These are phyloP conservation scores for Beta macrorhiza DNA, from an alignment of 179 eudicot genomes.

Conservation along the genomic window DNA sequence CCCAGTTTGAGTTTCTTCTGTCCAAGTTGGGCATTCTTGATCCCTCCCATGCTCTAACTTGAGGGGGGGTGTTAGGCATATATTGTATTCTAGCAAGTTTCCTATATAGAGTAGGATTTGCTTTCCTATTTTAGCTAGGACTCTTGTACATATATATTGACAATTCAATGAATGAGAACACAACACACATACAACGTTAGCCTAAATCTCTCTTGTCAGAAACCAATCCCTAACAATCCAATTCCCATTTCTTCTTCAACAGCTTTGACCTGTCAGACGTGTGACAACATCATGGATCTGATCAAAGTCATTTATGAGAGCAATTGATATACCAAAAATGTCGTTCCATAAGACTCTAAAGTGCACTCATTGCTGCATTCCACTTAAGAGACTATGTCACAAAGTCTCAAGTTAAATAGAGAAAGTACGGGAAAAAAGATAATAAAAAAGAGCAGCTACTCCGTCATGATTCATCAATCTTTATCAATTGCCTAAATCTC, in stretches of 20 bases:
- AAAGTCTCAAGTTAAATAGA: background rate
- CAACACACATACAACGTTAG: no score
- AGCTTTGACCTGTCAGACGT: slow-evolving; percentile 79
- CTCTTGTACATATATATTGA: no score
- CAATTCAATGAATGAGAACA: no score
- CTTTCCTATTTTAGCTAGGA: no score
- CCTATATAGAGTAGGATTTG: no score
- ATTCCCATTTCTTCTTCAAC: slow-evolving; percentile 99
- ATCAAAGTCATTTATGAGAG: background rate
- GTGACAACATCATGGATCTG: slow-evolving; percentile 11
- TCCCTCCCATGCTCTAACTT: no score
- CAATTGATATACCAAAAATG: background rate
- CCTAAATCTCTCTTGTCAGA: no score
- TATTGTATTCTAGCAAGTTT: no score
- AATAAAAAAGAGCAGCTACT: background rate
- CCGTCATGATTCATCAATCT: background rate
- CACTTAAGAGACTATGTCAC: background rate
- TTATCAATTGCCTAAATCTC: background rate
- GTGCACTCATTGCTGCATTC: background rate
- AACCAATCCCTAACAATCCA: slow-evolving; percentile 94
- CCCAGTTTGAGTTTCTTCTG: no score
- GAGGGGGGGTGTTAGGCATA: no score
- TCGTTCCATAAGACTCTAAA: slow-evolving; percentile 2
- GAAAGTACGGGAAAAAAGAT: background rate
- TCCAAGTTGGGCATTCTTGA: no score